Evolutionary conservation across 2,329 filamentous ascomycete genomes (phyloP).

Genomic region (Penicillium sclerotigenum): DNA sequence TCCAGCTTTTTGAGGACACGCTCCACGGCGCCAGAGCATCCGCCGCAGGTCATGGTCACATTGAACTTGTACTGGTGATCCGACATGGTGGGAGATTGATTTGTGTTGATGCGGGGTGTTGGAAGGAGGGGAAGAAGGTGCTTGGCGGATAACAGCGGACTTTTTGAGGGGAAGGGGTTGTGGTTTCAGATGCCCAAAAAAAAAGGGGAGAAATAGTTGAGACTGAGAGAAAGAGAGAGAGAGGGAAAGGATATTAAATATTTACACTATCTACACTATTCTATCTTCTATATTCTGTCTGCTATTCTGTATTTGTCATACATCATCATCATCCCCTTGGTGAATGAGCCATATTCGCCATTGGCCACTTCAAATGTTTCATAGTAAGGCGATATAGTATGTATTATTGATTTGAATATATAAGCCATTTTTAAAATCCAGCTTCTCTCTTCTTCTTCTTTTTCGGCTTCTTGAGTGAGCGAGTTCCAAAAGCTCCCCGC

Average conservation of each 20-base stretch:
- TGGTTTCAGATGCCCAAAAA: not conserved
- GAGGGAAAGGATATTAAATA: not conserved
- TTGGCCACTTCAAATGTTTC: slow-evolving; percentile 14
- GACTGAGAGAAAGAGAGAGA: not conserved
- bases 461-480: slow-evolving; percentile 35
- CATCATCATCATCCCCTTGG: slow-evolving; percentile 12
- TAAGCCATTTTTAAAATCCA: slow-evolving; percentile 34
- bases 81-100: slow-evolving; percentile 55
- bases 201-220: not conserved
- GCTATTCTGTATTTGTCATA: slow-evolving; percentile 7
- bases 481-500: slow-evolving; percentile 38
- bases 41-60: slow-evolving; percentile 89
- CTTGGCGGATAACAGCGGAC: not conserved
- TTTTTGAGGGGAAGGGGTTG: not conserved
- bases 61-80: slow-evolving; percentile 94
- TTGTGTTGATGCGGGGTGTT: slow-evolving; percentile 4
- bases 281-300: not conserved
- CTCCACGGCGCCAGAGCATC: slow-evolving; percentile 92
- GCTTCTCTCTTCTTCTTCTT: slow-evolving; percentile 42
- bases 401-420: not conserved
- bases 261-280: too few species aligned
- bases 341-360: slow-evolving; percentile 19
- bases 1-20: slow-evolving; percentile 89
- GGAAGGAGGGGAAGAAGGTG: not conserved
- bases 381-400: not conserved